These are phyloP conservation scores for Camellia granthamiana DNA, from an alignment of 148 eudicot genomes.

Conservation along the genomic window DNA sequence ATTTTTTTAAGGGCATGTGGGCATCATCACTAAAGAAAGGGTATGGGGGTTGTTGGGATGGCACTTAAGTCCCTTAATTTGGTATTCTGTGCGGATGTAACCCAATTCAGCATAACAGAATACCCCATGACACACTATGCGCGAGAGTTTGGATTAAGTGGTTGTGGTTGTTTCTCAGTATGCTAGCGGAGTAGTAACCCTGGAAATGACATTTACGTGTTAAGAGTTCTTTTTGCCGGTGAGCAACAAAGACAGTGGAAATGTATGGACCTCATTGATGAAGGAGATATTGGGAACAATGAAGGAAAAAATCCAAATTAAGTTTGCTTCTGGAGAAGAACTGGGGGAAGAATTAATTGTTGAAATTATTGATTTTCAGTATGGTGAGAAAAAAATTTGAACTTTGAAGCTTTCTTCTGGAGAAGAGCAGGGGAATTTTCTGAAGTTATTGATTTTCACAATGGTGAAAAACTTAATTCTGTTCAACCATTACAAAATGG, in stretches of 20 bases:
- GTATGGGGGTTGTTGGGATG: conserved; percentile 23
- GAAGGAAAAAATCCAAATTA: conserved; percentile 15
- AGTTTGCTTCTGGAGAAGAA: conserved; percentile 20
- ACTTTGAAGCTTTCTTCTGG: too few relatives aligned
- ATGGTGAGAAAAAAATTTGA: too few relatives aligned
- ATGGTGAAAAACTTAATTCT: too few relatives aligned
- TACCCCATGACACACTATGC: conserved; percentile 34
- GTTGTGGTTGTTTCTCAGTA: conserved; percentile 19
- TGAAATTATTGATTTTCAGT: too few relatives aligned
- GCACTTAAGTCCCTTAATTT: conserved; percentile 1
- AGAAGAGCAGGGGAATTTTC: too few relatives aligned
- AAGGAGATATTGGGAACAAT: conserved; percentile 3
- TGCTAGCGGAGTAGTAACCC: conserved; percentile 12
- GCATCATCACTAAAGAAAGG: not conserved
- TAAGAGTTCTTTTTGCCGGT: conserved; percentile 23
- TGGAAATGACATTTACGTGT: conserved; percentile 20
- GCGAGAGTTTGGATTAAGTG: not conserved
- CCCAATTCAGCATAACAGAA: conserved; percentile 19
- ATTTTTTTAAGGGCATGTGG: not conserved
- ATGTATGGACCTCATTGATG: not conserved
- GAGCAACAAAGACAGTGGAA: not conserved
- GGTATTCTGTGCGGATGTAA: conserved; percentile 25
- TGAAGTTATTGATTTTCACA: too few relatives aligned
- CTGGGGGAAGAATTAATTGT: too few relatives aligned
- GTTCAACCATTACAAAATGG: too few relatives aligned